Conservation (phyloP, 495 filamentous ascomycete genomes). For the Symbiotaphrina buchneri region DNA sequence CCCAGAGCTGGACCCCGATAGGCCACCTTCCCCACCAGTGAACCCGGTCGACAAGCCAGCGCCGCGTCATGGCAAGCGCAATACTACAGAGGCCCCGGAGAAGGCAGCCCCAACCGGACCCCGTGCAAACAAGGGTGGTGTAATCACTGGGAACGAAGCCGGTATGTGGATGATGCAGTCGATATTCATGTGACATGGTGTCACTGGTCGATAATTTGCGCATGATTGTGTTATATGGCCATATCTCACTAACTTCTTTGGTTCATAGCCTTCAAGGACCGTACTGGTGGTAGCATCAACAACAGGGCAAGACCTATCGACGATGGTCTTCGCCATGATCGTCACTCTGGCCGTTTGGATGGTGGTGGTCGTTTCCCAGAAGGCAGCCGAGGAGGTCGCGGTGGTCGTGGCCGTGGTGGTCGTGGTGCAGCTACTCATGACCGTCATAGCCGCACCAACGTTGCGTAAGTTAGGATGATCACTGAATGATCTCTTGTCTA, state of each 20-base stretch:
- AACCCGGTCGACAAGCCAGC: conserved; percentile 72
- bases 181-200: conserved; percentile 7
- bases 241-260: conserved; percentile 1
- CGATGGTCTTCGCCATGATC: conserved; percentile 31
- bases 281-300: conserved; percentile 54
- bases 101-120: conserved; percentile 30
- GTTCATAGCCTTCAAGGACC: conserved; percentile 69
- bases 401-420: conserved; percentile 34
- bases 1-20: conserved; percentile 65
- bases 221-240: background rate
- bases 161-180: conserved; percentile 29
- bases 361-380: conserved; percentile 25
- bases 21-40: conserved; percentile 50
- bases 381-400: conserved; percentile 13
- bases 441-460: conserved; percentile 54
- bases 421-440: conserved; percentile 49
- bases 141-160: conserved; percentile 51
- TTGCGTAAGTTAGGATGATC: conserved; percentile 29
- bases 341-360: conserved; percentile 16
- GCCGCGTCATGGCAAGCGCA: conserved; percentile 67
- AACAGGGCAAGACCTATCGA: conserved; percentile 69
- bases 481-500: background rate
- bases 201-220: conserved; percentile 3
- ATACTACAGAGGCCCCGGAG: conserved; percentile 35
- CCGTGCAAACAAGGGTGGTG: conserved; percentile 27